Base-by-base conservation (phyloP, 2,329 filamentous ascomycete species). In the Phaeophleospora eucalypticola region DNA sequence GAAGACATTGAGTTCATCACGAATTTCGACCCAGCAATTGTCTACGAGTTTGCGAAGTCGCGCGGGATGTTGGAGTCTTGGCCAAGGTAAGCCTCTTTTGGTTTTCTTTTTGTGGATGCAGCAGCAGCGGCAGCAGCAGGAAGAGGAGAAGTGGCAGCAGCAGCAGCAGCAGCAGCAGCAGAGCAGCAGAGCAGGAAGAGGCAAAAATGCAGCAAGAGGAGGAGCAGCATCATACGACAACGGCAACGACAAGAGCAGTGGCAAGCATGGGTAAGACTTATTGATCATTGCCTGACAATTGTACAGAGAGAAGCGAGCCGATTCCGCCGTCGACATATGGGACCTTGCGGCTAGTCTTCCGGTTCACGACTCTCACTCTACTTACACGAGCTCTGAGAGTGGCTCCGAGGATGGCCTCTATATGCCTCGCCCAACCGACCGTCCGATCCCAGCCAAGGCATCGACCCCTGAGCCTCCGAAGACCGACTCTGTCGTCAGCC, bases 1-100 rank as follows among this genome's bases (percentile, higher is more conserved):
- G 65, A 70, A 17, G 73, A 76, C 49, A 66, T 73, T 42, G 60
- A 63, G 1, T 71, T 74, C 58, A 74, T 76, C 51, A 56, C 60
- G 19, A 42, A 46, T 7, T 75, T 73, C 56, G 68, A 74, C 50
- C 63, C 71, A 32, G 66, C 67, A 27, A 57, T 61, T 2, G 62
- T 74, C 40, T 64, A 69, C 51, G 46, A 52, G 7, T 63, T 56
- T 36, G 59, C 58, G 2, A 53, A 57, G 36, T 4, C 42, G 19
- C 29, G 43, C 4, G 18, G 36, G 12, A 36, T 32, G 18, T n/a
- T 44, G 21, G 17, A 42, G 19, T 24, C 32, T 19, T 41, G 36
- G 36, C 24, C 36, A 29, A 29, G 24, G 24, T n/a, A n/a, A n/a
- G n/a, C n/a, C n/a, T n/a, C n/a, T n/a, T n/a, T n/a, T n/a, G n/a